Conservation (phyloP, 345 rosid species). For the Gynandropsis gynandra region DNA sequence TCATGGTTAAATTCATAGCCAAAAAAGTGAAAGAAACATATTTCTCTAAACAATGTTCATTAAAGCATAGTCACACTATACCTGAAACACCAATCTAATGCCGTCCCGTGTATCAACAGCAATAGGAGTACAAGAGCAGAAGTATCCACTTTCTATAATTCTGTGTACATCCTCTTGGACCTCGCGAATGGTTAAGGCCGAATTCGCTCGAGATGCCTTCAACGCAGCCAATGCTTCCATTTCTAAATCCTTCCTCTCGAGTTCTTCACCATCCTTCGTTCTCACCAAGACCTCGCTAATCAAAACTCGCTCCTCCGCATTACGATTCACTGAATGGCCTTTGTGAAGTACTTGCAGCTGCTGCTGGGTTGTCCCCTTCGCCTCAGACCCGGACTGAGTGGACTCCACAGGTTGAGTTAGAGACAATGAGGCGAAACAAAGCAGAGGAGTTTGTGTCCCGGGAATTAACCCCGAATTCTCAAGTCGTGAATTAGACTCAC, state of each 20-base stretch:
- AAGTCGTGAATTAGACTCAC: conserved; percentile 4
- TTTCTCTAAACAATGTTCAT: not conserved
- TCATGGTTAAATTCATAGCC: conserved; percentile 16
- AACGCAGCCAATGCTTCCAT: conserved; percentile 72
- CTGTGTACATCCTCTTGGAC: conserved; percentile 93
- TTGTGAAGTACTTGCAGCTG: conserved; percentile 20
- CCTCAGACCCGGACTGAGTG: conserved; percentile 34
- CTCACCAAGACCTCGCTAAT: conserved; percentile 84
- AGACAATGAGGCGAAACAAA: conserved; percentile 48
- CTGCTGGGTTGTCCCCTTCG: conserved; percentile 26
- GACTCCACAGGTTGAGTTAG: conserved; percentile 28
- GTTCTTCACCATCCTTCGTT: conserved; percentile 91
- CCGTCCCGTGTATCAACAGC: conserved; percentile 93
- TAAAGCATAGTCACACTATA: conserved; percentile 17
- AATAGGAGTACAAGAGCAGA: conserved; percentile 78
- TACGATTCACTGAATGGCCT: conserved; percentile 38
- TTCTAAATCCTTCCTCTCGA: conserved; percentile 88
- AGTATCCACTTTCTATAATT: conserved; percentile 84
- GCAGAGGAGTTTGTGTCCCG: conserved; percentile 30
- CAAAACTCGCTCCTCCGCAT: conserved; percentile 81
- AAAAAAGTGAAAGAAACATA: conserved; percentile 1
- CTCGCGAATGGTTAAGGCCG: conserved; percentile 76
- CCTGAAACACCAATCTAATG: conserved; percentile 84
- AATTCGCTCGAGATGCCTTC: conserved; percentile 77
- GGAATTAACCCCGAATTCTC: not conserved